phyloP scores from a whole-genome alignment of 192 early-diverging fungal genomes.

The Geosiphon pyriformis region DNA sequence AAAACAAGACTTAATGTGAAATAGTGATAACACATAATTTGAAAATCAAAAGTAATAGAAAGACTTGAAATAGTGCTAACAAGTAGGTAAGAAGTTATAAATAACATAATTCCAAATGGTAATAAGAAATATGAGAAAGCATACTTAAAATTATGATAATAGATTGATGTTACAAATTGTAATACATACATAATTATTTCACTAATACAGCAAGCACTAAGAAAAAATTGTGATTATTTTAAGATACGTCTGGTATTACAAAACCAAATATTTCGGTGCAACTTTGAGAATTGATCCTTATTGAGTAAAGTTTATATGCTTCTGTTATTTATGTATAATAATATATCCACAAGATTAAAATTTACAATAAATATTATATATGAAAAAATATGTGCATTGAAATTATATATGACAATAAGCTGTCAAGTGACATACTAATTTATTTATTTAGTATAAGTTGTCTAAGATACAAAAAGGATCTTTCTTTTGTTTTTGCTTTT shows the following conservation, averaged over 20 bases:
- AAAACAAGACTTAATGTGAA: too few species aligned
- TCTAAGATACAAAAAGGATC: conserved; percentile 18
- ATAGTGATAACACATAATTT: too few species aligned
- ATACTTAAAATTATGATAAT: too few species aligned
- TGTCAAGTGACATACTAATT: conserved; percentile 1
- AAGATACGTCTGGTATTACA: too few species aligned
- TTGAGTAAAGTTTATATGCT: conserved; percentile 1
- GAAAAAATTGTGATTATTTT: conserved; percentile 1
- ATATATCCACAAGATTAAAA: background rate
- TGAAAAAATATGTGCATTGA: conserved; percentile 1
- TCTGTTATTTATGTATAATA: background rate
- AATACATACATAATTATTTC: too few species aligned
- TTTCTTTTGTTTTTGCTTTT: conserved; percentile 8
- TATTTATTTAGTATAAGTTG: conserved; percentile 18
- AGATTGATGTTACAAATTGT: too few species aligned
- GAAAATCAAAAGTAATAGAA: too few species aligned
- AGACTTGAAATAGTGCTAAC: too few species aligned
- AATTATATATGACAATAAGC: background rate
- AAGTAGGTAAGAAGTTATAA: too few species aligned
- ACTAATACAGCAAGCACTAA: background rate
- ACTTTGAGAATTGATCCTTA: background rate
- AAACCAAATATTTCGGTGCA: too few species aligned
- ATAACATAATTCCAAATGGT: too few species aligned
- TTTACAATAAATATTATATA: conserved; percentile 2
- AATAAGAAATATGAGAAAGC: too few species aligned